Percentiles rank a stretch among this genome's conserved stretches.
Conservation (phyloP, 1,284 basidiomycete genomes). For the Leccinum subrobustum region DNA sequence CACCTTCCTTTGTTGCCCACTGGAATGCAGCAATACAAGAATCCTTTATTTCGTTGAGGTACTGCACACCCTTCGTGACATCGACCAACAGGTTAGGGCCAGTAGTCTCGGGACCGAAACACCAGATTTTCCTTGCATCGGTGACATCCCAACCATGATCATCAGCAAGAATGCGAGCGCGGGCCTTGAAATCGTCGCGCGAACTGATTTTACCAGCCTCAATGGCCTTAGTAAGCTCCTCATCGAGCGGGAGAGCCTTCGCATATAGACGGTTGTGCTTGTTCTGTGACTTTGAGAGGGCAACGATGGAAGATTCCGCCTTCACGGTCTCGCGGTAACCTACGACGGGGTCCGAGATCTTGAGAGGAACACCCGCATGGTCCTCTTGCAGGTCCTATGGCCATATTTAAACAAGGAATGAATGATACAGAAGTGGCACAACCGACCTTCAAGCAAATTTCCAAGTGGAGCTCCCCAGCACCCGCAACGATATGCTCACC, state of each 20-base stretch:
- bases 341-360: conserved; percentile 98
- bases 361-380: conserved; percentile 98
- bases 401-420: background rate
- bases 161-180: conserved; percentile 95
- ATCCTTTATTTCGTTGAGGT: conserved; percentile 99
- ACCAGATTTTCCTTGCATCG: conserved; percentile 99
- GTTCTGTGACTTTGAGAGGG: conserved; percentile 99
- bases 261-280: conserved; percentile 99
- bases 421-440: background rate
- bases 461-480: conserved; percentile 98
- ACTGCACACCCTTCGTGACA: conserved; percentile 98
- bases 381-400: conserved; percentile 94
- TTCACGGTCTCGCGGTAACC: conserved; percentile 98
- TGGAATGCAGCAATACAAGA: conserved; percentile 99
- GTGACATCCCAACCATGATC: conserved; percentile 99
- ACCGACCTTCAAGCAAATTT: conserved; percentile 95
- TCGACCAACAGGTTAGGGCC: conserved; percentile 98
- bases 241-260: conserved; percentile 91
- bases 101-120: conserved; percentile 98
- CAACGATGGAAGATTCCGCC: conserved; percentile 93
- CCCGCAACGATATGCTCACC: conserved; percentile 99
- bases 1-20: conserved; percentile 99
- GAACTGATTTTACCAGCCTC: conserved; percentile 85
- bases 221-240: conserved; percentile 93
- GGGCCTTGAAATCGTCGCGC: conserved; percentile 97